Evolutionary conservation across 176 grass and related monocot genomes (phyloP).

Genomic region (Leersia perrieri): DNA sequence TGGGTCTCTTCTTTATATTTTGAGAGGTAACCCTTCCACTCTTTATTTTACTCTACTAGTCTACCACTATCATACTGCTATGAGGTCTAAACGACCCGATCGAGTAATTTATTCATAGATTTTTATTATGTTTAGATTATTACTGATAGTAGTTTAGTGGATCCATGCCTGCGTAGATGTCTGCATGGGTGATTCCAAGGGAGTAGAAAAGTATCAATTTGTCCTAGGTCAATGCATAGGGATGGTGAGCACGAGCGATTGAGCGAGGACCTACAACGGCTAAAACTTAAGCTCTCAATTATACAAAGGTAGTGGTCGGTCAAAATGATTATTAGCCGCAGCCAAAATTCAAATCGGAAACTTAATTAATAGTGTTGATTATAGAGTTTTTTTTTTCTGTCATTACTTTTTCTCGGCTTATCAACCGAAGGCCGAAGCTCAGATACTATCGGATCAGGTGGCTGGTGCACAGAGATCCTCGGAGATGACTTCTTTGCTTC

Average conservation of each 20-base stretch:
- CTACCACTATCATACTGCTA: not conserved
- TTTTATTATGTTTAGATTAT: not conserved
- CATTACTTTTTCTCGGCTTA: too few relatives aligned
- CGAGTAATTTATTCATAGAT: not conserved
- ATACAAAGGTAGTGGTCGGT: not conserved
- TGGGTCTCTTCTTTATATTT: not conserved
- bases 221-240: conserved; percentile 1
- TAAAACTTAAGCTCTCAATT: not conserved
- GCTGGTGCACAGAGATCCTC: not conserved
- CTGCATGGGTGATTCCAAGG: not conserved
- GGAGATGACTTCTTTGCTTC: not conserved
- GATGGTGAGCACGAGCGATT: not conserved
- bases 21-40: not conserved
- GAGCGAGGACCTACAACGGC: not conserved
- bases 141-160: not conserved
- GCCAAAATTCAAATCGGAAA: too few relatives aligned
- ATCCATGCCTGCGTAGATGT: not conserved
- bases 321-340: not conserved
- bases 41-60: not conserved
- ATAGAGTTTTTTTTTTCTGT: too few relatives aligned
- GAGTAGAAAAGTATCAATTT: not conserved
- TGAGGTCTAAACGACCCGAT: not conserved
- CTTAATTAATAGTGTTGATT: too few relatives aligned
- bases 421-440: too few relatives aligned
- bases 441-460: too few relatives aligned